Evolutionary conservation across 345 rosid species (phyloP).

Genomic region (Gossypium herbaceum): DNA sequence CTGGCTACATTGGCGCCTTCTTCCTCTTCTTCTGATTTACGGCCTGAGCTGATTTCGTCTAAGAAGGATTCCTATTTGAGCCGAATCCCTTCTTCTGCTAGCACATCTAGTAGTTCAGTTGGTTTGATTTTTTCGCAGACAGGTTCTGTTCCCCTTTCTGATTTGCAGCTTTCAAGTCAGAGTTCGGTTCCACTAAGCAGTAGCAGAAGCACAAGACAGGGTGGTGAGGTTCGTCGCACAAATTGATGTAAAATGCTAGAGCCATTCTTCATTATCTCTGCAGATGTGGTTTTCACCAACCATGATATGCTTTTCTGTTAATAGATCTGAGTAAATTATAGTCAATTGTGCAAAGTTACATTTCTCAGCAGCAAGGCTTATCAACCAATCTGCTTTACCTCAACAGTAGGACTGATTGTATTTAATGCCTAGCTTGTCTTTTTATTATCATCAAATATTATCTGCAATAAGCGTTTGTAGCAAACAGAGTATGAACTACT

Average conservation of each 20-base stretch:
- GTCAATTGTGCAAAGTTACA: conserved; percentile 34
- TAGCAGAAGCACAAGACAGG: conserved; percentile 66
- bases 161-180: conserved; percentile 70
- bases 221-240: conserved; percentile 67
- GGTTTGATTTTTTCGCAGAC: conserved; percentile 56
- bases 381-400: conserved; percentile 26
- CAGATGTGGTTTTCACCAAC: conserved; percentile 20
- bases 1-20: conserved; percentile 55
- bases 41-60: conserved; percentile 49
- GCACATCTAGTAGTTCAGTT: conserved; percentile 45
- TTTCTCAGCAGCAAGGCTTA: conserved; percentile 18
- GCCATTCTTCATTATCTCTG: conserved; percentile 24
- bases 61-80: conserved; percentile 42
- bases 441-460: conserved; percentile 2
- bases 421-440: conserved; percentile 11
- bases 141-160: conserved; percentile 58
- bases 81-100: conserved; percentile 48
- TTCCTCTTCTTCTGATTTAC: conserved; percentile 48
- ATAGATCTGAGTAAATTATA: conserved; percentile 32
- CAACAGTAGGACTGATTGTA: conserved; percentile 25
- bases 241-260: conserved; percentile 36
- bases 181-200: conserved; percentile 58
- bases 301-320: conserved; percentile 21
- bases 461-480: conserved; percentile 30
- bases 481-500: conserved; percentile 9